Evolutionary conservation across 2,329 filamentous ascomycete genomes (phyloP).

Genomic region (Aspergillus vadensis): DNA sequence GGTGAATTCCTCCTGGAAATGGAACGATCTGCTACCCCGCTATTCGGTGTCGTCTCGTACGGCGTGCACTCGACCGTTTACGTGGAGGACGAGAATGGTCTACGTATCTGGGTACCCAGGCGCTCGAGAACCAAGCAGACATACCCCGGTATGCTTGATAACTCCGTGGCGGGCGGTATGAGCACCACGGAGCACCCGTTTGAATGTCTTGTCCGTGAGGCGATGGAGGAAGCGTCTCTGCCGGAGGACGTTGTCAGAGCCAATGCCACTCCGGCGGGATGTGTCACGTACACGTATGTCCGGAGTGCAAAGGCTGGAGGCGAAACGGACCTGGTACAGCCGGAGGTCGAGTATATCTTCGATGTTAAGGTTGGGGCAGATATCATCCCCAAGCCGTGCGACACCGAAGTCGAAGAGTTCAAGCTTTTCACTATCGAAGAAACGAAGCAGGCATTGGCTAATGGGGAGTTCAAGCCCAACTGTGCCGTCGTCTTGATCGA

Average conservation of each 20-base stretch:
- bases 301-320: conserved; percentile 75
- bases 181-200: conserved; percentile 77
- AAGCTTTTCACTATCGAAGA: conserved; percentile 75
- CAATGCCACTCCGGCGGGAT: conserved; percentile 62
- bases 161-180: conserved; percentile 86
- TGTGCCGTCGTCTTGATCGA: conserved; percentile 82
- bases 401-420: conserved; percentile 88
- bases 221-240: conserved; percentile 84
- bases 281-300: conserved; percentile 82
- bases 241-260: conserved; percentile 68
- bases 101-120: conserved; percentile 83
- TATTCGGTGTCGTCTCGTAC: conserved; percentile 76
- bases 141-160: conserved; percentile 90
- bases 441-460: conserved; percentile 67
- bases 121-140: conserved; percentile 78
- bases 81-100: conserved; percentile 56
- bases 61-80: conserved; percentile 82
- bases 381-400: conserved; percentile 72
- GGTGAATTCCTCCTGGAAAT: conserved; percentile 67
- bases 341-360: conserved; percentile 89
- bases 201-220: conserved; percentile 81
- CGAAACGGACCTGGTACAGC: conserved; percentile 79
- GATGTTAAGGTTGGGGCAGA: conserved; percentile 75
- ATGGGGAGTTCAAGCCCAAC: conserved; percentile 88
- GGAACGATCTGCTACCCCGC: conserved; percentile 71